A percentile compares a stretch with the other conserved stretches of the same genome.
These are phyloP conservation scores for Hygrophorus russula DNA, from an alignment of 768 basidiomycete species.

Conservation along the genomic window DNA sequence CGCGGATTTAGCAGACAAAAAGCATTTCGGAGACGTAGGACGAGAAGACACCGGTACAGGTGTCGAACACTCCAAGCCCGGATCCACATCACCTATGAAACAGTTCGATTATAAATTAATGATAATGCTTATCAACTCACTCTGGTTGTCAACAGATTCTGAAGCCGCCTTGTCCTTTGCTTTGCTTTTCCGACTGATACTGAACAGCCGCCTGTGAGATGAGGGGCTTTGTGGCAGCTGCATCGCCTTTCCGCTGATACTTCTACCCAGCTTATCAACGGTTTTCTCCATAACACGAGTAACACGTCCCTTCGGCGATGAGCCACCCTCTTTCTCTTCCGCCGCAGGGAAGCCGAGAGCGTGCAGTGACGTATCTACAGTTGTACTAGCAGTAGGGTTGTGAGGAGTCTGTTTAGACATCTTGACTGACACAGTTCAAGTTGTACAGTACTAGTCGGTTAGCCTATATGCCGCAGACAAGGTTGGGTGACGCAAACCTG, in stretches of 20 bases:
- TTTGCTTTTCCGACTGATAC: slow-evolving; percentile 41
- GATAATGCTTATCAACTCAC: slow-evolving; percentile 11
- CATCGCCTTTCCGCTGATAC: slow-evolving; percentile 31
- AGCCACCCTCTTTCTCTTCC: slow-evolving; percentile 10
- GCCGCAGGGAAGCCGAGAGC: slow-evolving; percentile 20
- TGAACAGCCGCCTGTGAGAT: slow-evolving; percentile 41
- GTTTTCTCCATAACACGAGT: slow-evolving; percentile 40
- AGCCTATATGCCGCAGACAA: too few relatives aligned
- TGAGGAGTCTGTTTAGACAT: slow-evolving; percentile 10
- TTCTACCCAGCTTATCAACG: slow-evolving; percentile 49
- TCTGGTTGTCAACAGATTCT: slow-evolving; percentile 15
- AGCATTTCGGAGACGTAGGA: slow-evolving; percentile 18
- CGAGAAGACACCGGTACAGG: slow-evolving; percentile 17
- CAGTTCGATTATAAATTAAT: background rate
- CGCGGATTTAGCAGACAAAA: slow-evolving; percentile 7
- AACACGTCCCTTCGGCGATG: slow-evolving; percentile 32
- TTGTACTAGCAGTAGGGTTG: background rate
- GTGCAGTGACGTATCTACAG: slow-evolving; percentile 22
- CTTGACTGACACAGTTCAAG: too few relatives aligned
- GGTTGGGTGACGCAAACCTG: too few relatives aligned
- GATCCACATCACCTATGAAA: background rate
- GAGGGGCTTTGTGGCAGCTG: slow-evolving; percentile 16
- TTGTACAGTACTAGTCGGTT: too few relatives aligned
- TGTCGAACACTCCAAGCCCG: slow-evolving; percentile 9
- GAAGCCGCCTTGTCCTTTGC: slow-evolving; percentile 23